Evolutionary conservation across 164 flowering plant species (phyloP).

Genomic region (Paratinospora sagittata): DNA sequence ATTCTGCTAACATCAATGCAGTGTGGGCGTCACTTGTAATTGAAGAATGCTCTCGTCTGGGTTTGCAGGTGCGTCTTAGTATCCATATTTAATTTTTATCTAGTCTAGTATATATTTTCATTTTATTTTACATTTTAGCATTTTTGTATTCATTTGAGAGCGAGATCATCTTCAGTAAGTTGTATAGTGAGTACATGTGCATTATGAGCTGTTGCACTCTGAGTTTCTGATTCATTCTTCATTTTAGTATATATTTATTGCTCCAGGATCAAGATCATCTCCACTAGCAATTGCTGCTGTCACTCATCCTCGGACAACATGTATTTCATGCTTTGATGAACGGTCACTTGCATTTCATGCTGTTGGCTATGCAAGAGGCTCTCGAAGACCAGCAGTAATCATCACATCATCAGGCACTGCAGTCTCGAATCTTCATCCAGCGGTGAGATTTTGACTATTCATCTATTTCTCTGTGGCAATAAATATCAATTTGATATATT

Average conservation of each 20-base stretch:
- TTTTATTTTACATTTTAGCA: too few species aligned
- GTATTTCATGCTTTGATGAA: constrained; percentile 83
- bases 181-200: not conserved
- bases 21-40: constrained; percentile 83
- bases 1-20: constrained; percentile 63
- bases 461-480: not conserved
- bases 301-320: constrained; percentile 57
- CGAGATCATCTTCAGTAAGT: constrained; percentile 58
- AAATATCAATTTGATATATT: not conserved
- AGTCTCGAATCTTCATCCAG: constrained; percentile 94
- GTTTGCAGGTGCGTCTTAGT: constrained; percentile 58
- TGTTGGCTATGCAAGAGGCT: constrained; percentile 86
- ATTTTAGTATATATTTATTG: constrained; percentile 86
- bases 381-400: constrained; percentile 70
- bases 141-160: constrained; percentile 74
- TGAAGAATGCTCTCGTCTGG: constrained; percentile 95
- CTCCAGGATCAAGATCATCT: constrained; percentile 98
- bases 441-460: constrained; percentile 51
- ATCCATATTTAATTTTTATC: not conserved
- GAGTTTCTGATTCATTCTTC: constrained; percentile 32
- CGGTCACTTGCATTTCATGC: constrained; percentile 96
- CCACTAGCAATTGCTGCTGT: constrained; percentile 93
- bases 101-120: not conserved
- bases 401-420: constrained; percentile 98
- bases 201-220: constrained; percentile 7